A percentile compares a stretch with the other conserved stretches of the same genome.
Conservation (phyloP, 805 yeast species). For the Saccharomycopsis sp. region DNA sequence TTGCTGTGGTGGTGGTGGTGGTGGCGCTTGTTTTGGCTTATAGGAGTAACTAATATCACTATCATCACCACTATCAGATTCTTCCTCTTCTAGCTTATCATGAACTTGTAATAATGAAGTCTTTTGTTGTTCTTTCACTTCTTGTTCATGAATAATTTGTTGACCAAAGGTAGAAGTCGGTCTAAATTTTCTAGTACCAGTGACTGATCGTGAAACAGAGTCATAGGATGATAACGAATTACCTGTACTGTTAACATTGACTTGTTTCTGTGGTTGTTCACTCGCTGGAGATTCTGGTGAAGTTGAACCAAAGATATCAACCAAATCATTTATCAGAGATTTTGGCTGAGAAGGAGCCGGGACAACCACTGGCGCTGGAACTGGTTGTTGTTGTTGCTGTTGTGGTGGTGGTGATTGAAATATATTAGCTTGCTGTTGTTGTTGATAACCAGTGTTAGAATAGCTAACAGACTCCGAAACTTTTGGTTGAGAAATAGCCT, state of each 20-base stretch:
- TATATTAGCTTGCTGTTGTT: slow-evolving; percentile 22
- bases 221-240: slow-evolving; percentile 5
- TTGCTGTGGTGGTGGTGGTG: slow-evolving; percentile 29
- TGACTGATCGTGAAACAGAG: slow-evolving; percentile 17
- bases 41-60: slow-evolving; percentile 17
- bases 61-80: slow-evolving; percentile 30
- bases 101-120: slow-evolving; percentile 29
- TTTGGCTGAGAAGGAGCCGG: slow-evolving; percentile 25
- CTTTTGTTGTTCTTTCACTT: slow-evolving; percentile 28
- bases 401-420: slow-evolving; percentile 18
- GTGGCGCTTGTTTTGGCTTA: slow-evolving; percentile 21
- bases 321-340: slow-evolving; percentile 20
- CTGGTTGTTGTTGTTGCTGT: slow-evolving; percentile 24
- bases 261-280: slow-evolving; percentile 21
- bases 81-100: slow-evolving; percentile 31
- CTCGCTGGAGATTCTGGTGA: slow-evolving; percentile 26
- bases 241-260: slow-evolving; percentile 23
- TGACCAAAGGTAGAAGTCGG: slow-evolving; percentile 89
- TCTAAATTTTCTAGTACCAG: slow-evolving; percentile 44
- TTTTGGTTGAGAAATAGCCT: slow-evolving; percentile 28
- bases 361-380: slow-evolving; percentile 33
- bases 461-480: too few relatives aligned
- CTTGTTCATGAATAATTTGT: slow-evolving; percentile 39
- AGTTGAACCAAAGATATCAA: slow-evolving; percentile 24
- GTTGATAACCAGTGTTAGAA: too few relatives aligned